Conservation (phyloP, 345 rosid species). For the Ceriops decandra region DNA sequence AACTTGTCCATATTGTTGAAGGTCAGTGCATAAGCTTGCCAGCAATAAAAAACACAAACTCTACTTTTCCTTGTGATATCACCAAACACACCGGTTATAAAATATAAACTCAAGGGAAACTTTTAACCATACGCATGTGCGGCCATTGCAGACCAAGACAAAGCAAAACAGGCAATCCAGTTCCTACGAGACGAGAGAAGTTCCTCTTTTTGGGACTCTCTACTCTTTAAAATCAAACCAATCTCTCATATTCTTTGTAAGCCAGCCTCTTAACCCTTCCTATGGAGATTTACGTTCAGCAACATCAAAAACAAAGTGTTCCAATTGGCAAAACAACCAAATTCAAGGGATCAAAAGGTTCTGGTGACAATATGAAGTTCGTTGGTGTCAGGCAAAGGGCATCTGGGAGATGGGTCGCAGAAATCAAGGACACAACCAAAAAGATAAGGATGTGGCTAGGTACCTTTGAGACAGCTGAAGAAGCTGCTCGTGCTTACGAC, state of each 20-base stretch:
- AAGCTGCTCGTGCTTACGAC: slow-evolving; percentile 70
- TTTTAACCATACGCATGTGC: slow-evolving; percentile 16
- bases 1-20: slow-evolving; percentile 14
- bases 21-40: slow-evolving; percentile 3
- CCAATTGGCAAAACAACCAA: slow-evolving; percentile 31
- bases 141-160: slow-evolving; percentile 11
- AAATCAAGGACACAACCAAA: slow-evolving; percentile 74
- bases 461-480: slow-evolving; percentile 71
- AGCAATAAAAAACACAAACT: slow-evolving; percentile 19
- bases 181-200: not conserved
- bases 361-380: slow-evolving; percentile 35
- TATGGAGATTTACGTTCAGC: slow-evolving; percentile 55
- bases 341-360: slow-evolving; percentile 34
- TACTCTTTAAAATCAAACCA: slow-evolving; percentile 1
- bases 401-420: slow-evolving; percentile 82
- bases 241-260: not conserved
- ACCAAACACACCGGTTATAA: slow-evolving; percentile 15
- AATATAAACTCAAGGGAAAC: slow-evolving; percentile 14
- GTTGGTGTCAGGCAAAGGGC: slow-evolving; percentile 77
- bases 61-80: slow-evolving; percentile 3
- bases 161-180: slow-evolving; percentile 5
- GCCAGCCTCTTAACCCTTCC: not conserved
- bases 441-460: slow-evolving; percentile 86
- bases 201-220: not conserved
- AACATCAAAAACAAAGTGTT: slow-evolving; percentile 2